Base-by-base conservation (phyloP, 1,284 basidiomycete species). In the Mycosarcoma maydis region DNA sequence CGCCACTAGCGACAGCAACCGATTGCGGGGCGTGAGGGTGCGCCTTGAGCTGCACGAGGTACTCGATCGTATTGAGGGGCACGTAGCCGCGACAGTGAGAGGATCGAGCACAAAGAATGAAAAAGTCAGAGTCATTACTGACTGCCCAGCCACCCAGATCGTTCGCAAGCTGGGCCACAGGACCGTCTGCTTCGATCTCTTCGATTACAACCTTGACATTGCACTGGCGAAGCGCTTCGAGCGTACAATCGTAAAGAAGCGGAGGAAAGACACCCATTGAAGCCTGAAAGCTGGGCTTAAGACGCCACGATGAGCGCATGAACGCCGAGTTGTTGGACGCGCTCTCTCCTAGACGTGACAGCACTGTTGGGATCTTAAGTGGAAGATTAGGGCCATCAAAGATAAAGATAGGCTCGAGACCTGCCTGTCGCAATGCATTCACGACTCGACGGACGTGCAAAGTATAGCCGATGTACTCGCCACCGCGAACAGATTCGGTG, bases 61-160 rank as follows among this genome's bases (percentile, higher is more conserved):
- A 76, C 19, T 69, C 58, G 22, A 77, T 33, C 13, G 70, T 45
- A 29, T 77, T 68, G 47, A 78, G 34, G 2, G 75, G 75, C 0
- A 77, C 69, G 33, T 78, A 78, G 3, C 73, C 72, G 20, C 54
- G 52, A 19, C 64, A 66, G n/a, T 55, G 49, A 3, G 51, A 37
- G 0, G 72, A 75, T 33, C 72, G 46, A 9, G 76, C 53, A 36
- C 73, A 77, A 22, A 77, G 65, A 17, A 77, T 57, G 52, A 78
- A 78, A 30, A 69, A 77, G 59, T 78, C 76, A 2, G 67, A 72
- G 45, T 78, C 76, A 23, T 70, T 53, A 38, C 71, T 73, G 26
- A 75, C 64, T 0, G 76, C 75, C 62, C 73, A 71, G 0, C 75
- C 76, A 6, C 55, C 47, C 38, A 60, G 42, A 14, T 50, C 49